Evolutionary conservation across 805 yeast species (phyloP), one percentile per base, ranked within the genome.

Genomic region (Metschnikowia gelsemii): DNA sequence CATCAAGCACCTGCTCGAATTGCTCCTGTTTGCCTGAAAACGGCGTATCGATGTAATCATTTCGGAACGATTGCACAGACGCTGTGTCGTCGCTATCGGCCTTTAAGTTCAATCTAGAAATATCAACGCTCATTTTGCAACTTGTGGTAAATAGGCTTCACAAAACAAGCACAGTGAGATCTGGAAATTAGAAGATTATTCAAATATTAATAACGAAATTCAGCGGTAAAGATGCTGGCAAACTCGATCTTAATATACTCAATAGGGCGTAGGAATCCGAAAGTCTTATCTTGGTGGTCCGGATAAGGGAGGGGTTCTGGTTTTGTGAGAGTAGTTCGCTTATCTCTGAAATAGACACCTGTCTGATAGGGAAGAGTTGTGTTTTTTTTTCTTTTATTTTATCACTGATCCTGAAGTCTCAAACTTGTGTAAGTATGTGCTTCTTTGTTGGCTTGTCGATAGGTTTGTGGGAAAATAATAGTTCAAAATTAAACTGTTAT

Each of bases 21-120:
- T 93, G 98, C 35, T 77, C 73, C 57, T 81, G 84, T 61, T 86
- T 88, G 25, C 90, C 96, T 18, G 80, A 76, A 58, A 88, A 91
- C 4, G 85, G 83, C 39, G 80, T 72, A 38, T 84, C 77, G 48
- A 80, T 79, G 72, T 89, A 91, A 49, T 89, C 96, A 16, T 64
- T 68, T 44, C 63, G 64, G 42, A 58, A 44, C 43, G 63, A 57
- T 21, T 57, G 51, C 14, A 57, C 55, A 11, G 70, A 63, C 13
- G 66, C 57, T 11, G 63, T 49, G 37, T 62, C 63, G 24, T 70
- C 65, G 18, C 49, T 43, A 17, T 49, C 54, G 19, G 39, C 31
- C 28, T 39, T 45, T 49, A 51, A 31, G 35, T 30, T 29, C 30
- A 51, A 46, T 20, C 38, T 50, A n/a, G 52, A 31, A 25, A 51